Conservation (phyloP, 192 early-diverging fungal genomes). For the Umbelopsis isabellina region DNA sequence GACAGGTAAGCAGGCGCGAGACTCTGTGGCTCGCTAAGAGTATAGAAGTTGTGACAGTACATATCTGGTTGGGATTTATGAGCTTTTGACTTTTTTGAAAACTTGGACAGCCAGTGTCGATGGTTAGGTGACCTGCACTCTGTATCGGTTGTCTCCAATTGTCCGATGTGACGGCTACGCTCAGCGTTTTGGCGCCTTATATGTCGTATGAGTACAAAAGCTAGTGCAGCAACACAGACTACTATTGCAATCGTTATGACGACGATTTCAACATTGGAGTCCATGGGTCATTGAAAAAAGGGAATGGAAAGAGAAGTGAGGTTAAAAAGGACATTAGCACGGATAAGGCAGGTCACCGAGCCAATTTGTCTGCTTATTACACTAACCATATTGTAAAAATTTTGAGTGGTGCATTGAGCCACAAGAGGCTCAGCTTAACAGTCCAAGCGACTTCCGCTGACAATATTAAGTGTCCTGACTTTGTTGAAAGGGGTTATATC, state of each 20-base stretch:
- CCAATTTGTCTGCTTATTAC: background rate
- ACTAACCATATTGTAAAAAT: background rate
- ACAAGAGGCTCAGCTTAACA: no score
- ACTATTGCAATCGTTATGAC: background rate
- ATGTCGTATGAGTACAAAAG: background rate
- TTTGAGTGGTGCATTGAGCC: background rate
- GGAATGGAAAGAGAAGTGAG: background rate
- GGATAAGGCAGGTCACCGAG: conserved; percentile 10
- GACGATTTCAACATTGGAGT: background rate
- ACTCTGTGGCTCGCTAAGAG: background rate
- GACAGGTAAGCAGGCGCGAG: conserved; percentile 8
- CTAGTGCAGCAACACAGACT: background rate
- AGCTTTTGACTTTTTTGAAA: background rate
- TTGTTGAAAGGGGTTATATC: no score
- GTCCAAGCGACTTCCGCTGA: no score
- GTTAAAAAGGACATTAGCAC: background rate
- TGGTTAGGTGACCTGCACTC: background rate
- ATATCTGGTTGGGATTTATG: background rate
- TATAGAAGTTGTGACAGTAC: background rate
- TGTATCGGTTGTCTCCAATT: background rate
- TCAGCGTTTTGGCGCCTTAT: no score
- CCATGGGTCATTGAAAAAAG: conserved; percentile 8
- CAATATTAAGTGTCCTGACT: no score
- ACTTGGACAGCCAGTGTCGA: conserved; percentile 15
- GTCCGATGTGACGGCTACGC: no score